These are phyloP conservation scores for Penicillium robsamsonii DNA, from an alignment of 495 filamentous ascomycete species.

Conservation along the genomic window DNA sequence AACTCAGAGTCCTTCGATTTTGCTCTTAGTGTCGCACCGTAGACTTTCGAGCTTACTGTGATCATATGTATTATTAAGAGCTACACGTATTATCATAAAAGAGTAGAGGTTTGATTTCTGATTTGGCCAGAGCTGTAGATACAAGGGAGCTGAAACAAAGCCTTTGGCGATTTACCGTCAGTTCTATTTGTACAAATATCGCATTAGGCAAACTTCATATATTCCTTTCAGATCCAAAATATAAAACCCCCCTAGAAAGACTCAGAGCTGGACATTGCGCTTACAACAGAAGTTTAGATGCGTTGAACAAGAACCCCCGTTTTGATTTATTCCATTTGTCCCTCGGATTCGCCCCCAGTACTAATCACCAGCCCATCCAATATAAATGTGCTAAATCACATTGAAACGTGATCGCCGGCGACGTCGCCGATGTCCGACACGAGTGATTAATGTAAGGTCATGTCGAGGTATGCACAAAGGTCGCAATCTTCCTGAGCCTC, in stretches of 20 bases:
- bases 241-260: background rate
- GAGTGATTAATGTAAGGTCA: background rate
- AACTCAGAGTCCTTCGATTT: too few species aligned
- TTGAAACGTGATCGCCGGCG: background rate
- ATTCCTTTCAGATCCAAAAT: background rate
- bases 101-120: too few species aligned
- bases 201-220: background rate
- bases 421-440: background rate
- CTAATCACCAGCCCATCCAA: background rate
- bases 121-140: too few species aligned
- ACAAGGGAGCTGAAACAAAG: too few species aligned
- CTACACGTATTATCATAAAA: too few species aligned
- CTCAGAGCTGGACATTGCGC: background rate
- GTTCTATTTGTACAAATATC: background rate
- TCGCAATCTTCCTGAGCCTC: background rate
- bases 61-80: too few species aligned
- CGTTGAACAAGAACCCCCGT: background rate
- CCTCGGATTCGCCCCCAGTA: background rate
- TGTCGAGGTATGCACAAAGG: background rate
- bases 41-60: too few species aligned
- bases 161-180: too few species aligned
- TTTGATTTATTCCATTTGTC: background rate
- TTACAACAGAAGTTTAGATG: background rate
- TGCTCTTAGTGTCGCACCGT: too few species aligned
- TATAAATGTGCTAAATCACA: background rate